Conservation (phyloP, 305 asterid species). For the Solanum aculeatissimum region DNA sequence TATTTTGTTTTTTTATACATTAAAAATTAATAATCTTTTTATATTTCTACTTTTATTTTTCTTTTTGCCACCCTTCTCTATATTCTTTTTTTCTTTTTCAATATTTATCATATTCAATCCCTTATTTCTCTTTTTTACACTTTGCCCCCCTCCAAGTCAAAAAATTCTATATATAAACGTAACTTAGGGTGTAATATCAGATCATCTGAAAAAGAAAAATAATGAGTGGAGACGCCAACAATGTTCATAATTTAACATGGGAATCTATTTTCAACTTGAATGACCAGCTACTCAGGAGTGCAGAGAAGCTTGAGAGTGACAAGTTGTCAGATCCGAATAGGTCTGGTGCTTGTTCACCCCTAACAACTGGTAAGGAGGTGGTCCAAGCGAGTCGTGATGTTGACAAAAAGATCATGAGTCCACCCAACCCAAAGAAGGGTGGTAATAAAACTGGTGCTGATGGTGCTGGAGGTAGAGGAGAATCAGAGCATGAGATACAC, state of each 20-base stretch:
- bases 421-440: neutral
- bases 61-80: neutral
- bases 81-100: neutral
- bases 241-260: slow-evolving; percentile 10
- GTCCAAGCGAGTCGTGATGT: neutral
- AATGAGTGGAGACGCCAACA: slow-evolving; percentile 20
- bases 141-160: neutral
- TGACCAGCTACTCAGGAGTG: neutral
- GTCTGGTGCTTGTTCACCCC: neutral
- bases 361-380: slow-evolving; percentile 16
- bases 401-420: neutral
- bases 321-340: neutral
- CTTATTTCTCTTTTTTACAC: neutral
- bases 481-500: slow-evolving; percentile 39
- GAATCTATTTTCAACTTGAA: slow-evolving; percentile 15
- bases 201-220: neutral
- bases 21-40: slow-evolving; percentile 9
- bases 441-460: neutral
- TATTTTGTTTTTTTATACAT: slow-evolving; percentile 24
- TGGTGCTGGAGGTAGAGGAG: slow-evolving; percentile 10
- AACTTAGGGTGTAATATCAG: neutral
- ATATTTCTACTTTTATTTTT: neutral
- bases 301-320: slow-evolving; percentile 2
- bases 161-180: neutral
- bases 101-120: neutral